phyloP scores from a whole-genome alignment of 306 rosid species.

The Dicorynia guianensis region DNA sequence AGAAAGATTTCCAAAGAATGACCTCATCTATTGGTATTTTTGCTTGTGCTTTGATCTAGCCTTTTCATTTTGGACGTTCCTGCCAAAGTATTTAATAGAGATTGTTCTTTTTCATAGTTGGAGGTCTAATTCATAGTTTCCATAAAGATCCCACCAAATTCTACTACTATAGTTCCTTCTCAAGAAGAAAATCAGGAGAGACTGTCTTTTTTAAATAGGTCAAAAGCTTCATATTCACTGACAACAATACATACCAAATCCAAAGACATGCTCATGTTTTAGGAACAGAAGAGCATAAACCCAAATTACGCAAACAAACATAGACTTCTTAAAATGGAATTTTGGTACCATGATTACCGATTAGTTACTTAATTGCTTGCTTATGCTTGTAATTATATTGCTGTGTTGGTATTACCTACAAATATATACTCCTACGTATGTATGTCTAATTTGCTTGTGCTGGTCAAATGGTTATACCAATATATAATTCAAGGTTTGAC shows the following conservation, averaged over 20 bases:
- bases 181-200: background rate
- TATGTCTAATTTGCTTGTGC: constrained; percentile 23
- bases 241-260: constrained; percentile 29
- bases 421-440: constrained; percentile 24
- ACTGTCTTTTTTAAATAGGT: background rate
- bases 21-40: background rate
- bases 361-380: background rate
- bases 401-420: constrained; percentile 1
- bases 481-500: constrained; percentile 73
- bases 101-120: constrained; percentile 9
- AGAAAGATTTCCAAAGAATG: background rate
- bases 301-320: background rate
- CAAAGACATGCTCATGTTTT: background rate
- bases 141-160: constrained; percentile 28
- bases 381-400: constrained; percentile 1
- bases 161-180: constrained; percentile 32
- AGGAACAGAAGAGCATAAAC: constrained; percentile 18
- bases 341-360: background rate
- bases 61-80: background rate
- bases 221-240: constrained; percentile 36
- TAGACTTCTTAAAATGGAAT: background rate
- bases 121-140: background rate
- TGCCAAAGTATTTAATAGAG: background rate
- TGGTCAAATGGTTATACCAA: constrained; percentile 30
- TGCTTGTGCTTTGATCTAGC: background rate